Base-by-base conservation (phyloP, 371 early-diverging fungal species). In the Syncephalastrum sp. region DNA sequence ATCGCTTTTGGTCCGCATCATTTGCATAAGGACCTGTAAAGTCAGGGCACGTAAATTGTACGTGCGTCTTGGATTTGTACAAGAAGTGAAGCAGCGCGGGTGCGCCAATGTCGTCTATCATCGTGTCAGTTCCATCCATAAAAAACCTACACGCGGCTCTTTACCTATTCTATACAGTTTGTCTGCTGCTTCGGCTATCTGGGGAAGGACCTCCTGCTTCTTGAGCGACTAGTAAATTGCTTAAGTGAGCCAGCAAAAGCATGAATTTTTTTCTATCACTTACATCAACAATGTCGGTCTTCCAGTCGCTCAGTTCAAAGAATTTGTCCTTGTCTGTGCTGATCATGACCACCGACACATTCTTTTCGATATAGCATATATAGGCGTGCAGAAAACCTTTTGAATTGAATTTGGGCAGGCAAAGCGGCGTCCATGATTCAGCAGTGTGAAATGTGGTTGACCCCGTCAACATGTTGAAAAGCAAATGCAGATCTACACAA, bases 351-450 rank as follows among this genome's bases (percentile, higher is more conserved):
- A 95, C 68, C 33, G 87, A 89, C 5, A 89, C 67, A 5, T 87
- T 84, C 5, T 79, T 65, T 17, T 85, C 82, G 24, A 95, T 76
- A 63, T 89, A 93, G 62, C 84, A 88, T 5, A 96, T 86, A 59
- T 96, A 94, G 1, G 91, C 91, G 64, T 95, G 90, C 33, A 97
- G 70, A 65, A 94, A 96, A 3, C 91, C 94, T 63, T 84, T 82
- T 50, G 84, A 79, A 69, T 96, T 94, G 73, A 95, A 92, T 53
- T 85, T 88, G 25, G 98, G 97, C 19, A 96, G 82, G 63, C 98
- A 97, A n/a, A 97, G 79, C 15, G 98, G 98, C 3, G 90, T 91
- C 96, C 96, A 97, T 12, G 89, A 86, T 67, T 95, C 95, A 13
- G 79, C 87, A 47, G 89, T 83, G 21, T 81, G 75, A 53, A 89